Base-by-base conservation (phyloP, 2,329 filamentous ascomycete genomes). In the Uncinocarpus reesii region DNA sequence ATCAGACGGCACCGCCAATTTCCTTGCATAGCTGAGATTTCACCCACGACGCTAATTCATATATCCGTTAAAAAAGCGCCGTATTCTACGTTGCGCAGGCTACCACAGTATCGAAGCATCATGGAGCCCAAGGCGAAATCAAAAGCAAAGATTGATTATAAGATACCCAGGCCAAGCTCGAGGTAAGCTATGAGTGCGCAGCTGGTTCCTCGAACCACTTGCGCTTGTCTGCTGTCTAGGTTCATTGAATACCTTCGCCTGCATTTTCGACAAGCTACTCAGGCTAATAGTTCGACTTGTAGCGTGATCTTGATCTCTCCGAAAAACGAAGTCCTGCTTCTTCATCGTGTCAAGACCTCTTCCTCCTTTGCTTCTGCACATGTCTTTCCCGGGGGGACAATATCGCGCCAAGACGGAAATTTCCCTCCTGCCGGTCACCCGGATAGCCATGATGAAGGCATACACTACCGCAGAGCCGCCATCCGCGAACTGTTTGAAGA, bases 401-500 rank as follows among this genome's bases (percentile, higher is more conserved):
- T 87, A 10, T 65, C 77, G 0, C 77, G 77, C 16, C 86, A 95
- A 58, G 90, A 96, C 57, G 88, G 85, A 26, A 57, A 64, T 16
- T 69, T 74, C 10, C 73, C 78, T 0, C 65, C 66, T 0, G 60
- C 66, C 0, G 72, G 73, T 13, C 71, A 78, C 23, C 65, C 71
- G 0, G 69, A 66, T 7, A 70, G 82, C 10, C 88, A 95, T 58
- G 64, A 71, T 8, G 89, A 95, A 62, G 80, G 80, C 0, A 68
- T 72, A 0, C 76, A 79, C 2, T 95, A 95, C 61, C 75, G 88
- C n/a, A 67, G 86, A 29, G 88, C 83, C 4, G 92, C 89, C 0
- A 79, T 96, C 20, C 75, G 92, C 5, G 92, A 96, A 71, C 87
- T 87, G 0, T 96, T 96, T 61, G 92, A 98, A 63, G 92, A 96